Percentiles rank a stretch among this genome's conserved stretches.
Conservation (phyloP, 148 eudicot species). For the Cornus suecica region DNA sequence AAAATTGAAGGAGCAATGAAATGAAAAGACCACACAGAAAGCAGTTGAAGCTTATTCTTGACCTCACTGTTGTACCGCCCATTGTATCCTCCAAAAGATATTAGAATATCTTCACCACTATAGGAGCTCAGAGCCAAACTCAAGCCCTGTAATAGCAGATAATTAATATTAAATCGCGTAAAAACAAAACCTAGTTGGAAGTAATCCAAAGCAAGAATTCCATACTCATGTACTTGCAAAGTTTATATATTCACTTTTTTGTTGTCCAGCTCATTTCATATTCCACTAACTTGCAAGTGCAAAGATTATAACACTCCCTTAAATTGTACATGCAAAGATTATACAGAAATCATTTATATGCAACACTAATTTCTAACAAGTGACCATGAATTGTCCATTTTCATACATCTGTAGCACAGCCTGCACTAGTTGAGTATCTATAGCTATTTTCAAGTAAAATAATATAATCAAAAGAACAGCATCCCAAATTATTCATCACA, state of each 20-base stretch:
- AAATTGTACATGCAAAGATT: not conserved
- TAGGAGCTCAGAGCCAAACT: conserved; percentile 86
- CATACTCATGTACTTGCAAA: not conserved
- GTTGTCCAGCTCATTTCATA: too few species aligned
- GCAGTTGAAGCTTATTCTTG: conserved; percentile 5
- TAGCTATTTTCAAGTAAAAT: not conserved
- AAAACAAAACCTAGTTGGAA: not conserved
- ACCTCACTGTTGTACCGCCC: conserved; percentile 99
- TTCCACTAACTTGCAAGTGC: too few species aligned
- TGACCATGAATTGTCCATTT: not conserved
- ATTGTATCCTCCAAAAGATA: conserved; percentile 96
- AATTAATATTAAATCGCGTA: not conserved
- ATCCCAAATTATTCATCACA: not conserved
- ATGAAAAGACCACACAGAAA: not conserved
- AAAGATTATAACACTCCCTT: too few species aligned
- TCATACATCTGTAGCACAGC: not conserved
- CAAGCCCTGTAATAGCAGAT: conserved; percentile 60
- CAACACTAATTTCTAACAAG: not conserved
- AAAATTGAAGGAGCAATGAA: conserved; percentile 8
- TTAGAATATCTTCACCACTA: conserved; percentile 71
- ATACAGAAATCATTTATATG: not conserved
- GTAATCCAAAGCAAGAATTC: not conserved
- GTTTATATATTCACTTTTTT: not conserved
- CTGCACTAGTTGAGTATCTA: not conserved
- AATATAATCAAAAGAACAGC: not conserved